phyloP scores from a whole-genome alignment of 177 flowering plant genomes.

The Vitis hybrid region DNA sequence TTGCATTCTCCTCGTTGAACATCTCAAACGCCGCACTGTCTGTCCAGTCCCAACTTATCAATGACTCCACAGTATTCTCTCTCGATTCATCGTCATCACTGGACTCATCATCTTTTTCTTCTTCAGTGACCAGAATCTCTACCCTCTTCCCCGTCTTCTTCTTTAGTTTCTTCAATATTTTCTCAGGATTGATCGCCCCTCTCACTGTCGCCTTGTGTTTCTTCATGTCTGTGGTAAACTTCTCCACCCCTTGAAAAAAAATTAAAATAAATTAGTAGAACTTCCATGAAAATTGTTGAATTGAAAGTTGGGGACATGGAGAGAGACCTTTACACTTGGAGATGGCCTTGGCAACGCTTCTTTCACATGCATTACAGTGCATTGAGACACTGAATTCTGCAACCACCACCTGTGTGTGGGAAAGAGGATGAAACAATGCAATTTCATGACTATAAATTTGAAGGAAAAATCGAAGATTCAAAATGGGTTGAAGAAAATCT shows the following conservation, averaged over 20 bases:
- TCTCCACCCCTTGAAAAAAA: constrained; percentile 56
- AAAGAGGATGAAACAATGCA: neutral
- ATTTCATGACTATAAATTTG: neutral
- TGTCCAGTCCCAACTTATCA: constrained; percentile 17
- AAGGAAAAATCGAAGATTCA: neutral
- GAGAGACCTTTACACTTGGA: constrained; percentile 54
- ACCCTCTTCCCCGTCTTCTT: constrained; percentile 72
- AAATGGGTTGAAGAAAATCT: constrained; percentile 1
- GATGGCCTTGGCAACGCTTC: constrained; percentile 50
- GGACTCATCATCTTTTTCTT: constrained; percentile 10
- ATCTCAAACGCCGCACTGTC: constrained; percentile 27
- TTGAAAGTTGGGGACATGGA: neutral
- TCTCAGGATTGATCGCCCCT: constrained; percentile 51
- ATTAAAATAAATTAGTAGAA: neutral
- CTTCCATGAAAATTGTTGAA: neutral
- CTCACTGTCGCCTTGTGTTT: constrained; percentile 45
- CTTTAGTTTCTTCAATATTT: constrained; percentile 58
- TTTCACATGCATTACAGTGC: constrained; percentile 78
- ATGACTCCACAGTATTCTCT: neutral
- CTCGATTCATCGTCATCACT: neutral
- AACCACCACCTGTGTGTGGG: constrained; percentile 15
- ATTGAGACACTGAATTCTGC: constrained; percentile 56
- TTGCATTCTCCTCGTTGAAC: constrained; percentile 75
- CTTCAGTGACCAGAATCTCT: constrained; percentile 30
- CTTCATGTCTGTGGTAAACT: constrained; percentile 58